Evolutionary conservation across 2,329 filamentous ascomycete species (phyloP), one percentile per base, ranked within the genome.

Genomic region (Madurella fahalii): DNA sequence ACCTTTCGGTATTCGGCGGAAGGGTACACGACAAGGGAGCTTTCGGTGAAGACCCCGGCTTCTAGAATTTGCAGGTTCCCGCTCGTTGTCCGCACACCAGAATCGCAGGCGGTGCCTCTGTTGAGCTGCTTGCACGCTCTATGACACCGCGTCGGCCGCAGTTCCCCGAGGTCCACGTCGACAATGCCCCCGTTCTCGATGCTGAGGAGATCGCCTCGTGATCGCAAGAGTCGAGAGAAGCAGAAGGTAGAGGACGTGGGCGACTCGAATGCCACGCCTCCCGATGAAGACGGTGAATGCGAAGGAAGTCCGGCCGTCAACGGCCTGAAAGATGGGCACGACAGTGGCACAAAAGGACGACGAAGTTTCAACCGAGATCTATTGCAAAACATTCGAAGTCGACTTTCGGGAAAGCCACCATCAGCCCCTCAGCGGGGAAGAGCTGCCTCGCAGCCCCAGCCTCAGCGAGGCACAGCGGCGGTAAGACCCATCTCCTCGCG

Each of bases 151-250:
- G 20, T 16, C 32, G 44, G 16, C 17, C 41, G 32, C 40, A 46
- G 42, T 42, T 47, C 31, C 47, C 45, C 34, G 47, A 43, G 40
- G 47, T 47, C 40, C 44, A 48, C 32, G 53, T 52, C 42, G 56
- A 58, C 57, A 40, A 72, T 71, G 69, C 68, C 67, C 40, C 66
- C 67, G 16, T 63, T 71, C 40, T 66, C 67, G 25, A 61, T 67
- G 8, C 60, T 68, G 52, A 67, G 65, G 49, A 65, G 66, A 50
- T 64, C 63, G 40, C 61, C 61, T 2, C 62, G 61, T 53, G 58
- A 60, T 52, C 45, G 56, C 42, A 61, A 60, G 30, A 39, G 48
- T 39, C 30, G 34, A 42, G 52, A 58, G 41, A 48, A 51, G 37
- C 54, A 51, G 39, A 18, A 25, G 30, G 40, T 32, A 20, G 50